These are phyloP conservation scores for Leishmania arabica DNA, from an alignment of 208 protist genomes.

Conservation along the genomic window DNA sequence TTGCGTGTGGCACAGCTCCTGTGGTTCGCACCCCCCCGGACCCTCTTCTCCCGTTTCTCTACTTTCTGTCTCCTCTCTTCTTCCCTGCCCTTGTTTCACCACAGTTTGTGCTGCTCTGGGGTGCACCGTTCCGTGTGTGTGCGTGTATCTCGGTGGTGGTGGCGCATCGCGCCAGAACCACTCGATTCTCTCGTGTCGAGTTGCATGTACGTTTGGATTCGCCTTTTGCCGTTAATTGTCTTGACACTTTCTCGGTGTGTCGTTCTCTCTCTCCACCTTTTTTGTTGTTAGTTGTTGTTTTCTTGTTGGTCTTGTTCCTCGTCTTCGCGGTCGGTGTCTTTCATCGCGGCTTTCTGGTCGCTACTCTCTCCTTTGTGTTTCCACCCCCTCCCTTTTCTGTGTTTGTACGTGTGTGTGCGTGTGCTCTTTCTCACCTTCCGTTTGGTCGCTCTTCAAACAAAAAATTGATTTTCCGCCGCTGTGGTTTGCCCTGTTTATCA, in stretches of 20 bases:
- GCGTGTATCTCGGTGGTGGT: neutral
- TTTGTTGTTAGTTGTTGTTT: neutral
- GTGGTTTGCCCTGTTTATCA: neutral
- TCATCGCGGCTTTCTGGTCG: neutral
- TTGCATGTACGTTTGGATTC: neutral
- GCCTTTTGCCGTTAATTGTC: neutral
- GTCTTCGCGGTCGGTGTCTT: neutral
- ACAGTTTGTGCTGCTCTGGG: neutral
- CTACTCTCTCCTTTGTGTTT: neutral
- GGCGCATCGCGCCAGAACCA: neutral
- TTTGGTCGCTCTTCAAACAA: neutral
- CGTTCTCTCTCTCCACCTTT: neutral
- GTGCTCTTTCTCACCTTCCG: neutral
- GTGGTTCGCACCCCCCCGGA: neutral
- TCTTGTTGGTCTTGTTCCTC: neutral
- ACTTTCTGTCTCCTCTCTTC: neutral
- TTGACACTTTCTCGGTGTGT: neutral
- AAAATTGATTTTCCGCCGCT: neutral
- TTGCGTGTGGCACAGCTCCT: neutral
- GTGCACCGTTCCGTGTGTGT: neutral
- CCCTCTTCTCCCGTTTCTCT: neutral
- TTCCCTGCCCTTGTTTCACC: neutral
- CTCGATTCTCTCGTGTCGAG: neutral
- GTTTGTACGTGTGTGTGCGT: neutral
- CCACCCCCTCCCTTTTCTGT: neutral